Base-by-base conservation (phyloP, 768 basidiomycete genomes). In the Suillus alpinus region DNA sequence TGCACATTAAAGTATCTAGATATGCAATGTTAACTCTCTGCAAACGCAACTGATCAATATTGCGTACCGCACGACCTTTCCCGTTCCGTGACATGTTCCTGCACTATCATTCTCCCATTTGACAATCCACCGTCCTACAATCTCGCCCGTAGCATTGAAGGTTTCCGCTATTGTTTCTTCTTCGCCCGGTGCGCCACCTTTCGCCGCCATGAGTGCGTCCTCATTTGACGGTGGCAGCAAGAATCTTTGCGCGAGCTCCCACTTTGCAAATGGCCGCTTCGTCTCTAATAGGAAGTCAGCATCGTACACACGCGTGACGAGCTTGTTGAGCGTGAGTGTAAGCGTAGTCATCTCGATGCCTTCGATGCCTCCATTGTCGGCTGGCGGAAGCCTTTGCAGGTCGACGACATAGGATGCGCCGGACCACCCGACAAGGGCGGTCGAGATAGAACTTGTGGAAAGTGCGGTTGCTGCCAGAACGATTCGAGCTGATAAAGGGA, bases 131-230 rank as follows among this genome's bases (percentile, higher is more conserved):
- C 89, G 76, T 26, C 92, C 92, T 9, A 89, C 56, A 14, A 91
- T 74, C 16, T 79, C 77, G 0, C 88, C 89, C 13, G 80, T 75
- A 41, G 76, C 71, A 64, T 88, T 82, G 46, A 79, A 65, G 3
- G 89, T 92, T 73, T 93, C 92, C 14, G 93, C 92, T 1, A 93
- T 81, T 0, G 92, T 92, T 73, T 94, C 91, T 66, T 91, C 86
- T 60, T 75, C 67, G 3, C 86, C 86, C 0, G 80, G 76, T 18
- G 61, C 60, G 2, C 75, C 75, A 2, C 73, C 76, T 41, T 69
- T 75, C 16, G 62, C 59, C 1, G 73, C 68, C n/a, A 61, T 64
- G 23, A 67, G 61, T 4, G 73, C 67, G 62, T 80, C 78, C 18
- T 76, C 69, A 7, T 66, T 62, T 0, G 77, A 14, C 2, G 68